These are phyloP conservation scores for Blastobotrys arbuscula DNA, from an alignment of 1,139 yeast species.

Conservation along the genomic window DNA sequence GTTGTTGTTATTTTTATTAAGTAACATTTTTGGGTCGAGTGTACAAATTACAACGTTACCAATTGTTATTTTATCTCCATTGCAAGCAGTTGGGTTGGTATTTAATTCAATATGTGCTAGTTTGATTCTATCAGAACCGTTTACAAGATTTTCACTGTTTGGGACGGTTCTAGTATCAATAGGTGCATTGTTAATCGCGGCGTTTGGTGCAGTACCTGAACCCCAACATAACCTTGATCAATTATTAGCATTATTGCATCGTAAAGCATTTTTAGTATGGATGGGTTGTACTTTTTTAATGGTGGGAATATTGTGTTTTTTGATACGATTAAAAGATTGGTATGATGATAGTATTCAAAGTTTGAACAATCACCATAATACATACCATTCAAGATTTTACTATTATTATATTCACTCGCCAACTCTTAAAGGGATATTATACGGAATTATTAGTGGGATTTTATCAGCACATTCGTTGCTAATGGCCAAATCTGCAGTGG, in stretches of 20 bases:
- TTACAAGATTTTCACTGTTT: conserved; percentile 49
- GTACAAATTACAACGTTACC: conserved; percentile 84
- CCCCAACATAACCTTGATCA: conserved; percentile 47
- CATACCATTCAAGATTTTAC: background rate
- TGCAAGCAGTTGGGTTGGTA: conserved; percentile 85
- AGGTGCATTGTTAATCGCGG: conserved; percentile 81
- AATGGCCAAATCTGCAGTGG: conserved; percentile 79
- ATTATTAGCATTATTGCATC: conserved; percentile 39
- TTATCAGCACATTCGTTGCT: conserved; percentile 81
- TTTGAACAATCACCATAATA: background rate
- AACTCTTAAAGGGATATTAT: conserved; percentile 46
- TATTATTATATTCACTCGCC: conserved; percentile 1
- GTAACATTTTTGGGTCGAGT: conserved; percentile 75
- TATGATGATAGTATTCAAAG: background rate
- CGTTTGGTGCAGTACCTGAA: conserved; percentile 55
- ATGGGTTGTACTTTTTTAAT: conserved; percentile 35
- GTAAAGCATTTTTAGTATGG: conserved; percentile 44
- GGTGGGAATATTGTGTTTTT: conserved; percentile 28
- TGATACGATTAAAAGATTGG: conserved; percentile 12
- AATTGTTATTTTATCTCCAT: conserved; percentile 68
- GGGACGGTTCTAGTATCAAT: conserved; percentile 67
- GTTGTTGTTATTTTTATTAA: conserved; percentile 58
- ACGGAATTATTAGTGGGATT: conserved; percentile 70
- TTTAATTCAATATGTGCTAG: conserved; percentile 77
- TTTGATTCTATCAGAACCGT: conserved; percentile 60